Evolutionary conservation across 2,329 filamentous ascomycete genomes (phyloP), one percentile per base, ranked within the genome.

Genomic region (Pseudogymnoascus sp.): DNA sequence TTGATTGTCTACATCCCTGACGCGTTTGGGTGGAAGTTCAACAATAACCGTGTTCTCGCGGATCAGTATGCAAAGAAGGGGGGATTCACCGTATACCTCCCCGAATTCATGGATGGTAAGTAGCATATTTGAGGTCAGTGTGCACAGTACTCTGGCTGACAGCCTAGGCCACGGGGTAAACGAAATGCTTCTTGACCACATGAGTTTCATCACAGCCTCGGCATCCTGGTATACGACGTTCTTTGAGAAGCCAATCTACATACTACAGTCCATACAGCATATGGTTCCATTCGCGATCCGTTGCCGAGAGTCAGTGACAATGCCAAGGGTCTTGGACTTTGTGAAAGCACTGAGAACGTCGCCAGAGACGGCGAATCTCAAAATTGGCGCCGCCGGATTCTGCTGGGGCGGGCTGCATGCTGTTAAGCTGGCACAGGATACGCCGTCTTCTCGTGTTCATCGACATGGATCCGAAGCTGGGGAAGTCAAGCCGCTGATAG

Each of bases 341-440:
- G 71, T 80, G 64, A 63, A 68, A 37, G 66, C 69, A 3, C 67
- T 79, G 4, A 74, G 75, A 14, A 69, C 70, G 7, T 68, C 63
- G 8, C 63, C 67, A 7, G 60, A 62, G 62, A 69, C 70, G n/a
- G 63, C 70, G 16, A 63, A 69, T 12, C 69, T 76, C 5, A 77
- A 77, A 63, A 72, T 86, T 53, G 83, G 79, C 21, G 80, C 77
- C 0, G 81, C 81, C 0, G 85, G 84, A 0, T 87, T 84, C 74
- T 87, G 83, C 75, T 87, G 84, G 84, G 84, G 84, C 23, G 85
- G 82, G 23, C 81, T 82, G 65, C 79, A 85, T 66, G 73, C 77
- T 2, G 70, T 83, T 7, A 70, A 77, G n/a, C 77, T 86, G 3
- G 75, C 77, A 10, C 75, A 77, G 14, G 75, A 77, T 65, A 68